Percentiles rank a stretch among this genome's conserved stretches.
phyloP scores from a whole-genome alignment of 257 asterid genomes.

The Thymus quinquecostatus region DNA sequence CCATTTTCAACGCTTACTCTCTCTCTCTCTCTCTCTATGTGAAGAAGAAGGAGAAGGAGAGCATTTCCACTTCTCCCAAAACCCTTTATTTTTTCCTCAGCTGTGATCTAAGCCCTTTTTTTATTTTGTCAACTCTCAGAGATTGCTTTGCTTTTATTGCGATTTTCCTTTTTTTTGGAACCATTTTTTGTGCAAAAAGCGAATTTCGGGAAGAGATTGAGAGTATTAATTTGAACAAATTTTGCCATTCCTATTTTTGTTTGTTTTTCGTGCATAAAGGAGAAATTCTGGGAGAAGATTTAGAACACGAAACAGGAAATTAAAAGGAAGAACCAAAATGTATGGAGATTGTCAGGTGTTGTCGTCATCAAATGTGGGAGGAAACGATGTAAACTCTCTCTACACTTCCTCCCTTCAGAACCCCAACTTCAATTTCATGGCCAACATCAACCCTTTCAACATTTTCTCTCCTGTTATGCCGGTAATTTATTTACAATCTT shows the following conservation, averaged over 20 bases:
- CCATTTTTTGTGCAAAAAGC: neutral
- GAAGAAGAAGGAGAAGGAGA: neutral
- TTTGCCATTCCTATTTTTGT: too few species aligned
- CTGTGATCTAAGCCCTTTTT: neutral
- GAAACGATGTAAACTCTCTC: conserved; percentile 41
- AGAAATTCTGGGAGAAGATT: neutral
- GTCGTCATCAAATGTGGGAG: conserved; percentile 63
- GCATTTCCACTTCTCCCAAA: neutral
- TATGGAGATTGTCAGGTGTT: conserved; percentile 91
- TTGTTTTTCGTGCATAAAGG: too few species aligned
- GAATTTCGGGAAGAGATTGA: neutral
- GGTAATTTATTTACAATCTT: conserved; percentile 41
- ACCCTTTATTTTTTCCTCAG: neutral
- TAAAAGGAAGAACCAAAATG: conserved; percentile 42
- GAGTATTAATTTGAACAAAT: neutral
- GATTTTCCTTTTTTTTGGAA: neutral
- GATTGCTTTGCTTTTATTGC: neutral
- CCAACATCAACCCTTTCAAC: conserved; percentile 75
- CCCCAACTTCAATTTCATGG: conserved; percentile 82
- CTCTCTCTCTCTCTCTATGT: neutral
- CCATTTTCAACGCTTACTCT: neutral
- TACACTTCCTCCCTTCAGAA: conserved; percentile 53
- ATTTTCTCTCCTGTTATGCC: conserved; percentile 76
- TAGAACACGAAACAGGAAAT: neutral
- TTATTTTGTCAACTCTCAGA: neutral